phyloP scores from a whole-genome alignment of 257 asterid species.

The Capsicum pubescens region DNA sequence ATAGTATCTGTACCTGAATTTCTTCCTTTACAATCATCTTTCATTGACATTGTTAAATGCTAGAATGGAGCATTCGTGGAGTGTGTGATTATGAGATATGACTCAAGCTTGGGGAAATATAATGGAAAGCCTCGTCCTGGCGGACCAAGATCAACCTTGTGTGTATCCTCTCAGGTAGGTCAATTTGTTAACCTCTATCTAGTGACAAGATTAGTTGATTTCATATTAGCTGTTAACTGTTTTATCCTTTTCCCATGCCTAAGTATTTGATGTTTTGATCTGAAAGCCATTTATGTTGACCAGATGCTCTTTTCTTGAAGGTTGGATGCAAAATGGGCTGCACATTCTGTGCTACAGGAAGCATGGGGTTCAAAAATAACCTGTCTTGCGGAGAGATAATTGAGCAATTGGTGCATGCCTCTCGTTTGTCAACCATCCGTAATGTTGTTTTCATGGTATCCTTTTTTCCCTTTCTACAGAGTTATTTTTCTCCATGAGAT shows the following conservation, averaged over 20 bases:
- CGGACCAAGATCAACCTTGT: slow-evolving; percentile 90
- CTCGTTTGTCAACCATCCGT: slow-evolving; percentile 80
- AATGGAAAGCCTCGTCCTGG: slow-evolving; percentile 96
- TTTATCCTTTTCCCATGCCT: neutral
- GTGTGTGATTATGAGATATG: slow-evolving; percentile 97
- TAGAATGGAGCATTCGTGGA: slow-evolving; percentile 94
- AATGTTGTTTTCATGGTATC: slow-evolving; percentile 95
- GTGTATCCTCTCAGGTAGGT: slow-evolving; percentile 90
- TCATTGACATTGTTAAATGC: slow-evolving; percentile 29
- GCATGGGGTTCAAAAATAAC: slow-evolving; percentile 92
- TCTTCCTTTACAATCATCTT: neutral
- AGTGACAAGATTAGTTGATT: neutral
- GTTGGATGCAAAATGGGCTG: slow-evolving; percentile 99
- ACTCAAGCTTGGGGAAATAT: slow-evolving; percentile 74
- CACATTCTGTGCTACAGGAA: slow-evolving; percentile 96
- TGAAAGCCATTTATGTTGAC: slow-evolving; percentile 4
- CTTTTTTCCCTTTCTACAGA: neutral
- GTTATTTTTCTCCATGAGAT: neutral
- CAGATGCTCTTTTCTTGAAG: slow-evolving; percentile 38
- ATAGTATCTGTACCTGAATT: neutral
- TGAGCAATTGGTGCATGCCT: slow-evolving; percentile 92
- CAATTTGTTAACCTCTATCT: neutral
- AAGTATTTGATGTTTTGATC: neutral
- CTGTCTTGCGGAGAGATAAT: slow-evolving; percentile 90
- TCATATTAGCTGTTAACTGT: neutral